Percentiles rank a stretch among this genome's conserved stretches.
These are phyloP conservation scores for Termitomyces sp. DNA, from an alignment of 768 basidiomycete genomes.

Conservation along the genomic window DNA sequence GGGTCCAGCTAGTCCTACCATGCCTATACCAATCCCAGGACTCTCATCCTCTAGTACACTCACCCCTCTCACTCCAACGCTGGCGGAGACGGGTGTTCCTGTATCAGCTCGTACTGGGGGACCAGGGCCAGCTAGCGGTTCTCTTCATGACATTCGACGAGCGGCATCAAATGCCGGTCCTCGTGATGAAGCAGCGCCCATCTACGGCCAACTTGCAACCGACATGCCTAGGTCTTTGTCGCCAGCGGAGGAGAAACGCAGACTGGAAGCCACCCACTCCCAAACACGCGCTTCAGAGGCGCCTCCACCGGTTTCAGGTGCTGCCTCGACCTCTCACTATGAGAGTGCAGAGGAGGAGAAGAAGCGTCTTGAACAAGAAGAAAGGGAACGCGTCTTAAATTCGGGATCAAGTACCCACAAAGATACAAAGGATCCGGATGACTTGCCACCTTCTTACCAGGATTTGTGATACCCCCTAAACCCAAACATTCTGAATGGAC, in stretches of 20 bases:
- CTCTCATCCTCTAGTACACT: constrained; percentile 20
- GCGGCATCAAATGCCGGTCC: constrained; percentile 30
- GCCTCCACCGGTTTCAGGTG: constrained; percentile 11
- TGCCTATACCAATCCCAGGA: constrained; percentile 22
- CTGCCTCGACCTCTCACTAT: constrained; percentile 13
- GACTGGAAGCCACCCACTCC: constrained; percentile 37
- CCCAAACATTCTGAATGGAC: neutral
- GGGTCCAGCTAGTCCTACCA: constrained; percentile 20
- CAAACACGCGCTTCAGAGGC: constrained; percentile 15
- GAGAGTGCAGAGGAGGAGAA: constrained; percentile 64
- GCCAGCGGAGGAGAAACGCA: constrained; percentile 63
- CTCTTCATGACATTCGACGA: constrained; percentile 45
- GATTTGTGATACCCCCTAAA: constrained; percentile 19
- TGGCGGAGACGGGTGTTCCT: constrained; percentile 75
- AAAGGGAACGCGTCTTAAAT: constrained; percentile 48
- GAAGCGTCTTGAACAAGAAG: constrained; percentile 57
- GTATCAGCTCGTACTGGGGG: constrained; percentile 53
- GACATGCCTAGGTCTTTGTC: constrained; percentile 27
- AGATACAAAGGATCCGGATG: constrained; percentile 29
- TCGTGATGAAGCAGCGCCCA: constrained; percentile 20
- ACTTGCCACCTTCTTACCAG: constrained; percentile 43
- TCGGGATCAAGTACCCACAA: constrained; percentile 7
- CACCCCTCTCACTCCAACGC: constrained; percentile 45
- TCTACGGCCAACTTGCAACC: constrained; percentile 21
- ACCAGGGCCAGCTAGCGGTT: constrained; percentile 63